Conservation (phyloP, 1,139 yeast genomes). For the Saccharomycopsis phalli region DNA sequence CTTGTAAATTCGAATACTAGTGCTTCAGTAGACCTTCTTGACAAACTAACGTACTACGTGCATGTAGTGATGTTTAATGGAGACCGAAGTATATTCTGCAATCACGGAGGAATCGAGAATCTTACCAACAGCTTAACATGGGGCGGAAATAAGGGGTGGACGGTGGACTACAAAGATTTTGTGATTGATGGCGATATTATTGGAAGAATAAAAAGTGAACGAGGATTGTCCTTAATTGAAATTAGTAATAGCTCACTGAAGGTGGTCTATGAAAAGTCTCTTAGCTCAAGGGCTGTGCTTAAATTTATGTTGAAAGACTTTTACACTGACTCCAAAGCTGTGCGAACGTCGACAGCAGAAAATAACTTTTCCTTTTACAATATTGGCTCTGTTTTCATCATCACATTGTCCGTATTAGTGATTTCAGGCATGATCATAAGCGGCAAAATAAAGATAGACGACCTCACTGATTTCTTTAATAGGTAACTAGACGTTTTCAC, state of each 20-base stretch:
- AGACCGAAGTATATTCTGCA: slow-evolving; percentile 81
- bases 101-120: slow-evolving; percentile 67
- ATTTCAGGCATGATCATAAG: no score
- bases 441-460: no score
- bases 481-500: no score
- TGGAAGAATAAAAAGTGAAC: slow-evolving; percentile 47
- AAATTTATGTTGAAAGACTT: slow-evolving; percentile 35
- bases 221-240: slow-evolving; percentile 70
- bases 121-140: slow-evolving; percentile 55
- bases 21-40: slow-evolving; percentile 60
- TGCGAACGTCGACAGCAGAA: slow-evolving; percentile 26
- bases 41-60: slow-evolving; percentile 45
- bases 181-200: slow-evolving; percentile 36
- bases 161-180: slow-evolving; percentile 42
- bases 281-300: slow-evolving; percentile 57
- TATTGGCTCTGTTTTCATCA: no score
- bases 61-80: slow-evolving; percentile 77
- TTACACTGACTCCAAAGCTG: neutral
- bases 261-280: slow-evolving; percentile 84
- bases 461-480: no score
- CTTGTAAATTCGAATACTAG: slow-evolving; percentile 46
- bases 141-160: slow-evolving; percentile 44
- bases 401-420: no score
- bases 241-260: slow-evolving; percentile 79
- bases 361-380: no score